Conservation (phyloP, 73 alveolate genomes). For the Paramecium bursaria region DNA sequence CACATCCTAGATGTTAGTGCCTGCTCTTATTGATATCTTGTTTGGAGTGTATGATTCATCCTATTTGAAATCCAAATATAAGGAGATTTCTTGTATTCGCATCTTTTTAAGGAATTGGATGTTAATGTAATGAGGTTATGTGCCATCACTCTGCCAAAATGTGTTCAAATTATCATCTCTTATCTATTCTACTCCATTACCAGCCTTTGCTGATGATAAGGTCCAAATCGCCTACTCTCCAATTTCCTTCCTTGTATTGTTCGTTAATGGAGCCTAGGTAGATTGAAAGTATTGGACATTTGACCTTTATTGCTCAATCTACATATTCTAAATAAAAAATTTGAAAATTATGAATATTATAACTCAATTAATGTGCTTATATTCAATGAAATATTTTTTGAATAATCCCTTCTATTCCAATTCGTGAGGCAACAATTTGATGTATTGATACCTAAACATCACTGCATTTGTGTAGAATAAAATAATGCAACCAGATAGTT, state of each 20-base stretch:
- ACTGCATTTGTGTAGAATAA: background rate
- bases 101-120: slow-evolving; percentile 93
- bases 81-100: slow-evolving; percentile 91
- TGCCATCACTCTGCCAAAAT: slow-evolving; percentile 99
- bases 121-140: slow-evolving; percentile 97
- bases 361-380: too few relatives aligned
- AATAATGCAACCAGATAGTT: background rate
- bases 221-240: slow-evolving; percentile 99
- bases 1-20: slow-evolving; percentile 93
- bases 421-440: slow-evolving; percentile 2
- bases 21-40: slow-evolving; percentile 91
- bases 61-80: slow-evolving; percentile 96
- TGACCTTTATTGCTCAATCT: too few relatives aligned
- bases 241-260: slow-evolving; percentile 79
- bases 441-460: background rate
- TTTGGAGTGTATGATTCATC: slow-evolving; percentile 99
- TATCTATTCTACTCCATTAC: slow-evolving; percentile 98
- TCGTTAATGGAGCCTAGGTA: slow-evolving; percentile 61
- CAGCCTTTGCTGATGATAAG: slow-evolving; percentile 95
- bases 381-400: slow-evolving; percentile 10
- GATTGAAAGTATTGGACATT: too few relatives aligned
- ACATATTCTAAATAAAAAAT: too few relatives aligned
- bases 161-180: slow-evolving; percentile 95
- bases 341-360: too few relatives aligned
- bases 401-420: background rate